Base-by-base conservation (phyloP, 2,329 filamentous ascomycete species). In the Coleophoma eucalyptorum region DNA sequence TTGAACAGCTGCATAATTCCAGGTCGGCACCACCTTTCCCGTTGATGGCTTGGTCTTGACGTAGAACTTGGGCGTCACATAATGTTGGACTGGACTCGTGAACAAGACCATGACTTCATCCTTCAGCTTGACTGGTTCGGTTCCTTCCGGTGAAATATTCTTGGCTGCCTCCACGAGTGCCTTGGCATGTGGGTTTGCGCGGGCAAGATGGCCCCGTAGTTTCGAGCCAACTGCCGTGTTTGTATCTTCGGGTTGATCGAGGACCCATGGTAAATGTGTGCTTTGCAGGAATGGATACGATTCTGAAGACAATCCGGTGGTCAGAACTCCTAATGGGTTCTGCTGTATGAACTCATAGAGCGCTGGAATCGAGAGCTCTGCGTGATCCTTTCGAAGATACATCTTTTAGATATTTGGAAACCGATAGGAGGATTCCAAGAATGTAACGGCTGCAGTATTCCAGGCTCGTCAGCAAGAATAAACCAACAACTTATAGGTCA, bases 61-160 rank as follows among this genome's bases (percentile, higher is more conserved):
- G 68, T 87, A 88, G 66, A 87, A 87, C 53, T 85, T 83, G 1
- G 84, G 82, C 0, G 84, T 86, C 5, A 88, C 77, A 57, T 88
- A 88, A 66, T 84, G 80, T 35, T 87, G 77, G 1, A 72, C 63
- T 0, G 76, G 70, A 0, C 72, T 73, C 43, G 74, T 86, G 72
- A 89, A 88, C 15, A 87, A 69, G 3, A 88, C 69, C 31, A 84
- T 64, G 1, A 87, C 81, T 50, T 87, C 83, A 33, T 81, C 64
- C 48, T 73, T 65, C 18, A 76, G 65, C 31, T 66, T 50, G 37
- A 62, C 60, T 55, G 55, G 53, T 31, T 58, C 50, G 43, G 43
- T 15, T n/a, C 16, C 16, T 38, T 45, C 49, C 35, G 47, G 35
- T 13, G 32, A 40, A 15, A 45, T 52, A 45, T 50, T 50, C 32